Evolutionary conservation across 768 basidiomycete genomes (phyloP), one percentile per base, ranked within the genome.

Genomic region (Psilocybe cubensis): DNA sequence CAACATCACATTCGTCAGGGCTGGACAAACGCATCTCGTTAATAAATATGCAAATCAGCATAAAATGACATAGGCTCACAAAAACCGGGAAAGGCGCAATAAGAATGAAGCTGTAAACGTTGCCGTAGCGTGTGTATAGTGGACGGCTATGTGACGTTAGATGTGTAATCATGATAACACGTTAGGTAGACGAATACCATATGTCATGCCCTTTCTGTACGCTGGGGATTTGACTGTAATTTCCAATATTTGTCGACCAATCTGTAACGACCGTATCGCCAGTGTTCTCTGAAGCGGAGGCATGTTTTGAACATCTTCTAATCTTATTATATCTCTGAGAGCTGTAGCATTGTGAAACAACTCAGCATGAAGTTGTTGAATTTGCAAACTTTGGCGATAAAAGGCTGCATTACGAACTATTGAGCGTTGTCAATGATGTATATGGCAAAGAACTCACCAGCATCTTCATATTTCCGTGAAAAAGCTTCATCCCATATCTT

Each of bases 71-170:
- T n/a, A 38, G 18, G 74, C 91, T 73, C 68, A 94, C 92, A 97
- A 96, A 38, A 98, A 79, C 23, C 95, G 85, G 33, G 88, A 86
- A 46, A 97, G 78, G 28, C 95, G 88, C 47, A 98, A 79, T 57
- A 96, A 78, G 72, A 98, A 91, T 3, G 93, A 92, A 11, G 94
- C 95, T 20, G 92, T 84, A 74, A 98, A 98, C 0, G 95, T 96
- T 4, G 95, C 95, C 25, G 93, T 92, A 40, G 92, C 92, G 68
- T 98, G 95, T 12, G 91, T 91, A 65, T 91, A 90, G 68, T 92
- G 88, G n/a, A 94, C 91, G 14, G 93, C 92, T 92, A 54, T 42
- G 49, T 43, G 51, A 40, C 9, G 53, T 23, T 24, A 54, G 47
- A 49, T 51, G 35, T n/a, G 25, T 40, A 8, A 25, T 24, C 43